These are phyloP conservation scores for Jaapia argillacea DNA, from an alignment of 768 basidiomycete species.

Conservation along the genomic window DNA sequence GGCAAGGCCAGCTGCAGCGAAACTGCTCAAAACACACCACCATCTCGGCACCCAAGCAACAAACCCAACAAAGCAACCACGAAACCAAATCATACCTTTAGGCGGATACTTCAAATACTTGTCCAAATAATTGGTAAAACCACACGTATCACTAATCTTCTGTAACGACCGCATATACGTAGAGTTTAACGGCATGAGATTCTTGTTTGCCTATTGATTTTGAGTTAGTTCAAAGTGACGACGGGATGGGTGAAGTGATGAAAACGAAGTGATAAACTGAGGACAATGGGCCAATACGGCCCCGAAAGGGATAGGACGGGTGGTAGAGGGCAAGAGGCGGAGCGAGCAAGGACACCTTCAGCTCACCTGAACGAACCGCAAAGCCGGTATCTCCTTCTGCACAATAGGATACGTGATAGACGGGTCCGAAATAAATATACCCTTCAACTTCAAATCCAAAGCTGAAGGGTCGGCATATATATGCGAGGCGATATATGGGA, in stretches of 20 bases:
- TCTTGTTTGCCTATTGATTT: conserved; percentile 34
- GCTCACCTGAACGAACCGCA: conserved; percentile 44
- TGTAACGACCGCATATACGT: conserved; percentile 39
- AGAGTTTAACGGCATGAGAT: conserved; percentile 51
- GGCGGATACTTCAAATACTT: conserved; percentile 26
- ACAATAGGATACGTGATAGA: conserved; percentile 52
- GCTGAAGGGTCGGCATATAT: conserved; percentile 38
- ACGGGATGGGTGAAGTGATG: too few species aligned
- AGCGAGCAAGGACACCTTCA: neutral
- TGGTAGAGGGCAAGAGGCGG: too few species aligned
- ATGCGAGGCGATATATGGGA: neutral
- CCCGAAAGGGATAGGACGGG: too few species aligned
- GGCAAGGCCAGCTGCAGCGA: conserved; percentile 23
- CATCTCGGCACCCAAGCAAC: too few species aligned
- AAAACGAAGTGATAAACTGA: too few species aligned
- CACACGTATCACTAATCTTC: conserved; percentile 22
- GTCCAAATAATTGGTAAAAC: conserved; percentile 23
- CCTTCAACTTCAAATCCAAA: conserved; percentile 48
- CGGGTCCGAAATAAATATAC: conserved; percentile 59
- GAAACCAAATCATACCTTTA: too few species aligned
- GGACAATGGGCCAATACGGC: too few species aligned
- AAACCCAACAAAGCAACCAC: too few species aligned
- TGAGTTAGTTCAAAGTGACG: neutral
- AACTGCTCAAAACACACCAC: too few species aligned
- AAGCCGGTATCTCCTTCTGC: conserved; percentile 60